Conservation (phyloP, 352 stramenopile species). For the Phytophthora gonapodyides region DNA sequence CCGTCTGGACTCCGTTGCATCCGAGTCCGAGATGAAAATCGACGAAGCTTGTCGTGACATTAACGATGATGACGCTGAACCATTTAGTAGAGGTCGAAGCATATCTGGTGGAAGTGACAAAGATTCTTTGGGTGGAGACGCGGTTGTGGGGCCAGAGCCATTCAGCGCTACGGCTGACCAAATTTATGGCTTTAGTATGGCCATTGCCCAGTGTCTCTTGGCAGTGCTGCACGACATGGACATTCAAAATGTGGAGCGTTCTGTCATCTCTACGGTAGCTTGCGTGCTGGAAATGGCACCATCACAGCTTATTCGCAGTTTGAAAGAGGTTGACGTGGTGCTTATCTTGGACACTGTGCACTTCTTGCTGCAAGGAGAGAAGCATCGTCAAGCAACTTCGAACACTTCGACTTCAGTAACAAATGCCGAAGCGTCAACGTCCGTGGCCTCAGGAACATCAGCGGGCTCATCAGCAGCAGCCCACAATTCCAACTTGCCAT, state of each 20-base stretch:
- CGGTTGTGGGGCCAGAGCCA: slow-evolving; percentile 14
- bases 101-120: slow-evolving; percentile 18
- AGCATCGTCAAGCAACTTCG: slow-evolving; percentile 17
- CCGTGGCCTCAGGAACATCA: slow-evolving; percentile 1
- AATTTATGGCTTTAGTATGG: slow-evolving; percentile 53
- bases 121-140: slow-evolving; percentile 13
- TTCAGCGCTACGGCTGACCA: slow-evolving; percentile 43
- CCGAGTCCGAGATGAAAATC: slow-evolving; percentile 42
- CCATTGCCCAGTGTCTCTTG: slow-evolving; percentile 54
- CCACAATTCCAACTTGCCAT: slow-evolving; percentile 50
- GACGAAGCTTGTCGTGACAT: slow-evolving; percentile 4
- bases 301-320: slow-evolving; percentile 49
- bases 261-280: slow-evolving; percentile 65
- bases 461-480: slow-evolving; percentile 11
- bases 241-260: slow-evolving; percentile 69
- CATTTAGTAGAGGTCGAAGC: not conserved
- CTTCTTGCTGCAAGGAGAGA: slow-evolving; percentile 64
- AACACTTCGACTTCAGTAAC: not conserved
- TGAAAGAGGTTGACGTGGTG: slow-evolving; percentile 59
- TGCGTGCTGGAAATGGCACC: slow-evolving; percentile 78
- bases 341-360: slow-evolving; percentile 73
- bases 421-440: not conserved
- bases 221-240: slow-evolving; percentile 59
- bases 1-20: slow-evolving; percentile 38
- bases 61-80: not conserved